Evolutionary conservation across 306 rosid genomes (phyloP).

Genomic region (Dicorynia guianensis): DNA sequence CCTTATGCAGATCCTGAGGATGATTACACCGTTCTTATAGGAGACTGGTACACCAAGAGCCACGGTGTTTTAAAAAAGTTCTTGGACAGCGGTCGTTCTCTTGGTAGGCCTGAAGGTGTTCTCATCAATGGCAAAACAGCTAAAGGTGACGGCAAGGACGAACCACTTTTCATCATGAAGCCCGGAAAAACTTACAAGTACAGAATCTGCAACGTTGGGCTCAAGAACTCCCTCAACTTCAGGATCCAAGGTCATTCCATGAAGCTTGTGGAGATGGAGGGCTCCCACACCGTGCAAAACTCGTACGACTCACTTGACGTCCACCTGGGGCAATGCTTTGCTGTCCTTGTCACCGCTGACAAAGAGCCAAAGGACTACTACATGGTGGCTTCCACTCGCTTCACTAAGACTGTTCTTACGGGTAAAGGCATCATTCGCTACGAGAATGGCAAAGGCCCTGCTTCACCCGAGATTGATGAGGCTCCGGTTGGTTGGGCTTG

Average conservation of each 20-base stretch:
- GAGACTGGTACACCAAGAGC: slow-evolving; percentile 87
- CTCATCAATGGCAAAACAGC: slow-evolving; percentile 71
- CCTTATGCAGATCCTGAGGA: slow-evolving; percentile 86
- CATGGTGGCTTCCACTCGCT: slow-evolving; percentile 77
- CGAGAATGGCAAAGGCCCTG: slow-evolving; percentile 58
- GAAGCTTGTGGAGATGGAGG: slow-evolving; percentile 84
- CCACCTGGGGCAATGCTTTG: slow-evolving; percentile 74
- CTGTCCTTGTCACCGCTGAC: slow-evolving; percentile 73
- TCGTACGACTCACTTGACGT: slow-evolving; percentile 73
- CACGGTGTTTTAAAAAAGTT: slow-evolving; percentile 52
- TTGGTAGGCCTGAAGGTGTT: slow-evolving; percentile 70
- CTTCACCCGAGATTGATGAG: slow-evolving; percentile 56
- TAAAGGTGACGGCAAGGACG: slow-evolving; percentile 62
- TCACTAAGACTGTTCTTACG: slow-evolving; percentile 50
- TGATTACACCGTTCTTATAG: slow-evolving; percentile 77
- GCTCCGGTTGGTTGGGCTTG: slow-evolving; percentile 89
- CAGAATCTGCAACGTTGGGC: slow-evolving; percentile 81
- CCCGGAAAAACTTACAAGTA: slow-evolving; percentile 79
- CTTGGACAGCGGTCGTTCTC: slow-evolving; percentile 65
- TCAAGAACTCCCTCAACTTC: slow-evolving; percentile 71
- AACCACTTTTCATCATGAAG: slow-evolving; percentile 79
- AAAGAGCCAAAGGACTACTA: slow-evolving; percentile 72
- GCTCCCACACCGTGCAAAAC: slow-evolving; percentile 82
- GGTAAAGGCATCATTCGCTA: slow-evolving; percentile 68
- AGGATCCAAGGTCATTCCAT: slow-evolving; percentile 74